phyloP scores from a whole-genome alignment of 768 basidiomycete species.

The Tylopilus plumbeoviolaceoides region DNA sequence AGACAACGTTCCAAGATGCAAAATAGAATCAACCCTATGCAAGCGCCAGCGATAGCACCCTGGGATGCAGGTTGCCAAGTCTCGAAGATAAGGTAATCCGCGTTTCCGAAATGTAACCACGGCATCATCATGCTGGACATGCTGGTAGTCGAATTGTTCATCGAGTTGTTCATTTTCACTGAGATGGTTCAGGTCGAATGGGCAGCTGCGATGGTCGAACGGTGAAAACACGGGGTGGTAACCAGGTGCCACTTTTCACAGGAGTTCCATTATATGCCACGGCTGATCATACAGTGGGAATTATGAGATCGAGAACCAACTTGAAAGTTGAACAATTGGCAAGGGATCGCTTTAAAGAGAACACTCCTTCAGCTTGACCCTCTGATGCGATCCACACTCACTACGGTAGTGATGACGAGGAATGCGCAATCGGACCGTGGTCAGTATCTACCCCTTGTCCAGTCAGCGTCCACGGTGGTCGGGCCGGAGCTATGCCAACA shows the following conservation, averaged over 20 bases:
- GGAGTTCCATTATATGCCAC: too few species aligned
- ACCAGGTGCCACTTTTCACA: not conserved
- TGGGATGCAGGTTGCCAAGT: conserved; percentile 62
- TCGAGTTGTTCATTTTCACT: not conserved
- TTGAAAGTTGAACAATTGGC: not conserved
- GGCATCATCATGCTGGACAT: conserved; percentile 47
- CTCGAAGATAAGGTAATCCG: conserved; percentile 72
- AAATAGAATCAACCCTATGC: conserved; percentile 64
- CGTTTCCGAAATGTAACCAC: conserved; percentile 64
- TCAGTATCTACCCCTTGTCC: too few species aligned
- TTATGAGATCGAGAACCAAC: too few species aligned
- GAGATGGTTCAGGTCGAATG: not conserved
- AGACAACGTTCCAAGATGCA: conserved; percentile 71
- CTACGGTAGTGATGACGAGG: not conserved
- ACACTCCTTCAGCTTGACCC: not conserved
- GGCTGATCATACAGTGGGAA: too few species aligned
- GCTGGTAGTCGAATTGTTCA: conserved; percentile 8
- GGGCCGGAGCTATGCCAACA: not conserved
- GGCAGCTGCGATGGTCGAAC: not conserved
- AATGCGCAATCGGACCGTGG: too few species aligned
- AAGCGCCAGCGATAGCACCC: conserved; percentile 73
- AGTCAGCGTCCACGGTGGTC: not conserved
- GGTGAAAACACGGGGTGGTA: not conserved
- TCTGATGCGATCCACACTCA: not conserved
- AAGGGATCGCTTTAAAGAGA: not conserved